Evolutionary conservation across 2,329 filamentous ascomycete species (phyloP).

Genomic region (Chrysoporthe deuterocubensis): DNA sequence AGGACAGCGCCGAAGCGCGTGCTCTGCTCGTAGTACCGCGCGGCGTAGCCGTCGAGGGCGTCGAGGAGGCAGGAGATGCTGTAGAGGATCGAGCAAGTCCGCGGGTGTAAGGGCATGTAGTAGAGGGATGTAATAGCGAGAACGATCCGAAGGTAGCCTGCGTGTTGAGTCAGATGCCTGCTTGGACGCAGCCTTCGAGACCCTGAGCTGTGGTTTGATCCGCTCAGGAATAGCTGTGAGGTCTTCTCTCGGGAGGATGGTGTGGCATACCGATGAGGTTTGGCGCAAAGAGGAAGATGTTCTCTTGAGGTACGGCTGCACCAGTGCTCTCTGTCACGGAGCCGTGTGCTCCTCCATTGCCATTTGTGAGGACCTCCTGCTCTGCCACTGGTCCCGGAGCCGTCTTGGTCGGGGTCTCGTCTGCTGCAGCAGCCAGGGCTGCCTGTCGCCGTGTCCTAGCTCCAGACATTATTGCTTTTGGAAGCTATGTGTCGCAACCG

Average conservation of each 20-base stretch:
- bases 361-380: constrained; percentile 44
- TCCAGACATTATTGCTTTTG: constrained; percentile 27
- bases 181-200: neutral
- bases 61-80: constrained; percentile 94
- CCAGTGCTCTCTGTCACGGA: constrained; percentile 40
- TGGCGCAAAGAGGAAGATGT: constrained; percentile 81
- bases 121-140: constrained; percentile 90
- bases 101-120: constrained; percentile 99
- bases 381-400: constrained; percentile 33
- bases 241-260: neutral
- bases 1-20: constrained; percentile 95
- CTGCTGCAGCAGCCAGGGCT: constrained; percentile 27
- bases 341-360: constrained; percentile 48
- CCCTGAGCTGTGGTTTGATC: neutral
- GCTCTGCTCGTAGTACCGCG: constrained; percentile 84
- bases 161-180: constrained; percentile 28
- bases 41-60: constrained; percentile 92
- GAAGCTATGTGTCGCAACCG: constrained; percentile 15
- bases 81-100: constrained; percentile 90
- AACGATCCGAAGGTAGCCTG: constrained; percentile 78
- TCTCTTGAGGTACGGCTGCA: constrained; percentile 56
- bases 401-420: constrained; percentile 35
- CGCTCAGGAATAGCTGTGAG: constrained; percentile 10
- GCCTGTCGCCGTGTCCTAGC: constrained; percentile 33
- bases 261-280: constrained; percentile 73